phyloP scores from a whole-genome alignment of 345 rosid genomes.

The Salix arbutifolia region DNA sequence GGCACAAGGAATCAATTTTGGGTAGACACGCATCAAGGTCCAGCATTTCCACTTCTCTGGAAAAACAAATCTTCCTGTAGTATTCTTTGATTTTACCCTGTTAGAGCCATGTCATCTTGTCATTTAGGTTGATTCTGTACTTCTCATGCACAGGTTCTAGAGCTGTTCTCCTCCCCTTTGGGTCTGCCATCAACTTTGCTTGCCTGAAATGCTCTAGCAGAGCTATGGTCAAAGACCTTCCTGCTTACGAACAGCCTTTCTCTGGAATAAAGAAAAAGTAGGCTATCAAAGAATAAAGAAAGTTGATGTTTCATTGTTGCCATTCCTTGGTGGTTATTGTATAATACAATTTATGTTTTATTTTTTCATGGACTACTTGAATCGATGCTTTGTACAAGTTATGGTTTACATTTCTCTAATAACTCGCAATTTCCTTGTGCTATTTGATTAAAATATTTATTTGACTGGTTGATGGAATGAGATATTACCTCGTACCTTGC shows the following conservation, averaged over 20 bases:
- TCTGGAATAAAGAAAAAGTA: neutral
- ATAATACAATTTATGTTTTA: neutral
- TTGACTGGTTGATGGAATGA: neutral
- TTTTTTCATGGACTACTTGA: neutral
- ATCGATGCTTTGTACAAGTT: neutral
- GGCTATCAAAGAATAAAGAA: neutral
- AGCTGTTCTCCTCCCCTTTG: neutral
- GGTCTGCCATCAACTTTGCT: neutral
- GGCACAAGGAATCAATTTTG: slow-evolving; percentile 96
- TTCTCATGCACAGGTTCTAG: slow-evolving; percentile 5
- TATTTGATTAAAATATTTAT: neutral
- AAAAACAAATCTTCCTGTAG: neutral
- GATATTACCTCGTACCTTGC: neutral
- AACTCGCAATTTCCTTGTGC: neutral
- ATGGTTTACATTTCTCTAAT: neutral
- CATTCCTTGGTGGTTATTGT: neutral
- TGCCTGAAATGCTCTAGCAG: neutral
- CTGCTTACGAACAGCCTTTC: neutral
- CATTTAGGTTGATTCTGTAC: neutral
- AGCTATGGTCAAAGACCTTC: neutral
- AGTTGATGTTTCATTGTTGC: neutral
- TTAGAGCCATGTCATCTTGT: neutral
- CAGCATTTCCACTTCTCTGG: neutral
- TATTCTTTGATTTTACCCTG: neutral
- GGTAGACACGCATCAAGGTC: slow-evolving; percentile 30